Evolutionary conservation across 306 rosid genomes (phyloP).

Genomic region (Pyrus bretschneideri): DNA sequence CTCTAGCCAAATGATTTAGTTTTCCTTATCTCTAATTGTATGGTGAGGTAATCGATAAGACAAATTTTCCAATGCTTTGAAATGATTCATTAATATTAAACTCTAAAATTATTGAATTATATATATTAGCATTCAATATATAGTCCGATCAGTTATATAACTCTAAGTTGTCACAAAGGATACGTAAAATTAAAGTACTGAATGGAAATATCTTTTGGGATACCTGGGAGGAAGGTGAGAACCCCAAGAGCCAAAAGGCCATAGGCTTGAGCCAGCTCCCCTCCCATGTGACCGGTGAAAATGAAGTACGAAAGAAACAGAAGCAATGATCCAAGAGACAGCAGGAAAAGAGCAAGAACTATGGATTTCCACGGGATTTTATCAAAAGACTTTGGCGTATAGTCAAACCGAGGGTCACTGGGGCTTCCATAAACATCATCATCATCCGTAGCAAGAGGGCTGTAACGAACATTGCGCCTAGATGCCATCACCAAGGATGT

Average conservation of each 20-base stretch:
- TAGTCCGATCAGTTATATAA: background rate
- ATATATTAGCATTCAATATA: background rate
- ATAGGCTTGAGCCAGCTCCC: slow-evolving; percentile 83
- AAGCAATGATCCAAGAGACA: slow-evolving; percentile 64
- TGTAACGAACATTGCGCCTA: slow-evolving; percentile 57
- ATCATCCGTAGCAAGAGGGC: slow-evolving; percentile 55
- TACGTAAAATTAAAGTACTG: background rate
- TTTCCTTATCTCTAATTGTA: background rate
- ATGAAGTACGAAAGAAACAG: slow-evolving; percentile 77
- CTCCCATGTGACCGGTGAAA: slow-evolving; percentile 91
- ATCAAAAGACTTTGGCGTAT: slow-evolving; percentile 64
- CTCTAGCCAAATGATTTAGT: background rate
- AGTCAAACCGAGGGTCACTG: slow-evolving; percentile 83
- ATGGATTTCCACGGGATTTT: slow-evolving; percentile 96
- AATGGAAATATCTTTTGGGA: slow-evolving; percentile 6
- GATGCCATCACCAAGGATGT: slow-evolving; percentile 43
- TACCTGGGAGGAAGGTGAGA: slow-evolving; percentile 96
- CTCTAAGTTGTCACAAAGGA: background rate
- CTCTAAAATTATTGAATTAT: background rate
- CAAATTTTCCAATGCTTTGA: background rate
- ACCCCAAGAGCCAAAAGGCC: slow-evolving; percentile 79
- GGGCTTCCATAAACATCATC: slow-evolving; percentile 31
- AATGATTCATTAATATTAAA: background rate
- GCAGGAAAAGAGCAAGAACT: slow-evolving; percentile 70
- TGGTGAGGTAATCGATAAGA: background rate